Percentiles rank a stretch among this genome's conserved stretches.
Evolutionary conservation across 2,329 filamentous ascomycete species (phyloP).

Genomic region (Fusarium sp.): DNA sequence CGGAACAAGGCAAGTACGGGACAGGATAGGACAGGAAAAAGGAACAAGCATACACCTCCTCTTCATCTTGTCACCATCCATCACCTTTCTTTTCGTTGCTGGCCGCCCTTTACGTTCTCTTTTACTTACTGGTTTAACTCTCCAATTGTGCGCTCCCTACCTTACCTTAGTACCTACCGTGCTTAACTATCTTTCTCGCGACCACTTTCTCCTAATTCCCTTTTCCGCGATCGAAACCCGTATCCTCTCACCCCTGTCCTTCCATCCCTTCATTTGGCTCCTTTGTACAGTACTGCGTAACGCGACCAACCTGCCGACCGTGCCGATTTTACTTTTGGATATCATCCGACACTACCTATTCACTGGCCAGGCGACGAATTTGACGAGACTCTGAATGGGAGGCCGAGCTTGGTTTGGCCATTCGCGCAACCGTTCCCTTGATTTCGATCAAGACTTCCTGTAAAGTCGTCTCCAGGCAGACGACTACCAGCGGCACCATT

Average conservation of each 20-base stretch:
- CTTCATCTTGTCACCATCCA: slow-evolving; percentile 20
- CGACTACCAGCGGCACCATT: slow-evolving; percentile 26
- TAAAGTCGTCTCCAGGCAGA: slow-evolving; percentile 23
- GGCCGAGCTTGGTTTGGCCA: not conserved
- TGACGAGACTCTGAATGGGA: slow-evolving; percentile 10
- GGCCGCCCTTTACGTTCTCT: slow-evolving; percentile 30
- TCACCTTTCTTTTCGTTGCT: slow-evolving; percentile 36
- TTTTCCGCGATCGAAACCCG: slow-evolving; percentile 21
- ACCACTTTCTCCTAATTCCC: slow-evolving; percentile 19
- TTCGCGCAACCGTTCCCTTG: slow-evolving; percentile 15
- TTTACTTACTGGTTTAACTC: slow-evolving; percentile 9
- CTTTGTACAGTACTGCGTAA: slow-evolving; percentile 35
- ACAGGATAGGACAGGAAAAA: slow-evolving; percentile 20
- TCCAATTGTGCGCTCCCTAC: slow-evolving; percentile 20
- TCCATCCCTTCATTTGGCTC: slow-evolving; percentile 32
- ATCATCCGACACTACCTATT: slow-evolving; percentile 13
- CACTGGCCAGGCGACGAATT: slow-evolving; percentile 3
- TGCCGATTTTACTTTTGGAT: slow-evolving; percentile 37
- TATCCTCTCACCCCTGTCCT: slow-evolving; percentile 18
- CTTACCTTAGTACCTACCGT: slow-evolving; percentile 4
- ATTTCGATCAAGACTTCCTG: slow-evolving; percentile 3
- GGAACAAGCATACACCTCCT: slow-evolving; percentile 34
- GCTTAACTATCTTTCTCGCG: slow-evolving; percentile 17
- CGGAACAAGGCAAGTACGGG: slow-evolving; percentile 4
- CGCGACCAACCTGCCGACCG: slow-evolving; percentile 41